phyloP scores from a whole-genome alignment of 495 filamentous ascomycete genomes.

The Xylaria telfairii region DNA sequence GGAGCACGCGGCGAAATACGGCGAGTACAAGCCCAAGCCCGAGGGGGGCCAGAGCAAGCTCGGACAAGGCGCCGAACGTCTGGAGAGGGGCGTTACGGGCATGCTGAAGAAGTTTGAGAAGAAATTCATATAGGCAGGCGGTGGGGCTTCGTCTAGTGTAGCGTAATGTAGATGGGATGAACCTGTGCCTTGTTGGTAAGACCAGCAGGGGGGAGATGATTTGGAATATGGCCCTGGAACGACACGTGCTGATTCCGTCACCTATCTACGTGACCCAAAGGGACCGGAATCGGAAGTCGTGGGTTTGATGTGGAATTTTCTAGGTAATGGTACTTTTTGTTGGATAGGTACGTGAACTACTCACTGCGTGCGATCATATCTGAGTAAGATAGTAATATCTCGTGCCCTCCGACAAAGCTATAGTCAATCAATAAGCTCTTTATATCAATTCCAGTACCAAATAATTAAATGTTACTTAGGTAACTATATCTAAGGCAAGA shows the following conservation, averaged over 20 bases:
- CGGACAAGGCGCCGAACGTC: conserved; percentile 68
- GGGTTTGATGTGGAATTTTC: neutral
- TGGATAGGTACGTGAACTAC: neutral
- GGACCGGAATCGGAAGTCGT: neutral
- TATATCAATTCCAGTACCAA: too few relatives aligned
- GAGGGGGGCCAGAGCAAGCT: conserved; percentile 61
- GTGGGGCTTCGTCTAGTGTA: neutral
- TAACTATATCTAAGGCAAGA: neutral
- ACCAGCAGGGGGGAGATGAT: neutral
- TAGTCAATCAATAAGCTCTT: neutral
- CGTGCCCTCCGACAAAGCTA: neutral
- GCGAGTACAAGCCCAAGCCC: conserved; percentile 52
- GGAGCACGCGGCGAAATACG: conserved; percentile 54
- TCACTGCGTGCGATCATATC: neutral
- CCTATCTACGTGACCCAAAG: neutral
- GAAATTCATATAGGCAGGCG: conserved; percentile 54
- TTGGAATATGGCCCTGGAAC: neutral
- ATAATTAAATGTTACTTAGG: too few relatives aligned
- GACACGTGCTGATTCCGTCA: neutral
- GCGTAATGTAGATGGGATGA: neutral
- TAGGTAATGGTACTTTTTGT: neutral
- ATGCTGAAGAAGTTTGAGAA: conserved; percentile 92
- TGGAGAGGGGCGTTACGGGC: conserved; percentile 80
- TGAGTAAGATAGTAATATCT: neutral
- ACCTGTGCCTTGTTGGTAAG: neutral